Evolutionary conservation across 495 filamentous ascomycete genomes (phyloP).

Genomic region (Hypoxylon crocopeplum): DNA sequence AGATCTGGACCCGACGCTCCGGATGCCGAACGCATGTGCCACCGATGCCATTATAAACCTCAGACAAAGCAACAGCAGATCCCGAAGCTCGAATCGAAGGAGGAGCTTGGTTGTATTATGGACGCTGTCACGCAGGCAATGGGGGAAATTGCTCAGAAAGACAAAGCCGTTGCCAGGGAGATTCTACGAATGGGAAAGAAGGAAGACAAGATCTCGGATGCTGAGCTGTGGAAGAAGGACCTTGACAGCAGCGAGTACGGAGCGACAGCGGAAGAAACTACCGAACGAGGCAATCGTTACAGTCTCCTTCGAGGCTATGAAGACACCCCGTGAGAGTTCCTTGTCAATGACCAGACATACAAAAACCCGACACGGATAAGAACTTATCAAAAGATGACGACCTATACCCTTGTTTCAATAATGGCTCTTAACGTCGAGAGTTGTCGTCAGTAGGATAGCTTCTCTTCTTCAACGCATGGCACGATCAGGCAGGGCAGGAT

Average conservation of each 20-base stretch:
- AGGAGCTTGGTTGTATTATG: not conserved
- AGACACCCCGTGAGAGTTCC: too few species aligned
- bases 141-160: constrained; percentile 8
- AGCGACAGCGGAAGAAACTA: not conserved
- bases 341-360: too few species aligned
- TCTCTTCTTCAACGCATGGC: too few species aligned
- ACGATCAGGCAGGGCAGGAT: too few species aligned
- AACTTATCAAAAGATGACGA: too few species aligned
- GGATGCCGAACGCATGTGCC: constrained; percentile 41
- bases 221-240: not conserved
- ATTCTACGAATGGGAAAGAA: not conserved
- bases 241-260: not conserved
- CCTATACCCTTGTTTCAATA: too few species aligned
- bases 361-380: too few species aligned
- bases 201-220: not conserved
- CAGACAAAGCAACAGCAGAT: too few species aligned
- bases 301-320: constrained; percentile 9
- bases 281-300: not conserved
- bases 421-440: too few species aligned
- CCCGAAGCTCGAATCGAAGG: not conserved
- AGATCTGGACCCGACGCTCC: constrained; percentile 40
- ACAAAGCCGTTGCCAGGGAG: constrained; percentile 1
- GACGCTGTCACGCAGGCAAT: constrained; percentile 18
- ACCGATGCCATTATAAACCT: not conserved
- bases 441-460: too few species aligned